Evolutionary conservation across 176 grass and related monocot species (phyloP), one percentile per base, ranked within the genome.

Genomic region (Ananas comosus): DNA sequence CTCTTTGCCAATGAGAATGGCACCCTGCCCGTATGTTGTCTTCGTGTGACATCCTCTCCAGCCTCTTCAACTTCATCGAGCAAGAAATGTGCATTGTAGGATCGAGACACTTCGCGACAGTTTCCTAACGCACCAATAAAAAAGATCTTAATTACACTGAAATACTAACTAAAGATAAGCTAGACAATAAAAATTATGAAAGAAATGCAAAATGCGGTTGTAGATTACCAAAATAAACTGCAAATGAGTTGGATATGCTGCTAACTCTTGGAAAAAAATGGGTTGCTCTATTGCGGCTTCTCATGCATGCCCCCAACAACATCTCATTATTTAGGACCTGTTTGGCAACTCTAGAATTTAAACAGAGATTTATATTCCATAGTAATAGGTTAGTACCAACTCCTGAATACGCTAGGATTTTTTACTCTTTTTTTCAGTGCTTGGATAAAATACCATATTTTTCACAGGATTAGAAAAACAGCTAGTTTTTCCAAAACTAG

Each of bases 1-100:
- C 88, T 89, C 81, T 96, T 96, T 14, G 92, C 92, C 51, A 96
- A 74, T 12, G 92, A 96, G 19, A 85, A 66, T 10, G 77, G 53
- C 3, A 33, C 29, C 21, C 16, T 22, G 11, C 66, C 73, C 57
- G 12, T 53, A 49, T 74, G 49, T 12, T 53, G 51, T 4, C 13
- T 14, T 11, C 64, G 73, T 12, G 1, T 68, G 1, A 29, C 28
- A 49, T 33, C 68, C 72, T 85, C 79, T 11, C 3, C 54, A 49
- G 27, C 78, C 56, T 87, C 79, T 48, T 78, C 88, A 18, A 51
- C 24, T 6, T 83, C 81, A 47, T 83, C 81, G 25, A 89, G 67
- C 67, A 80, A 78, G 48, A 74, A 69, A 77, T 83, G 76, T 3
- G 79, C 52, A 12, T 29, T 59, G 25, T 48, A 75, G 48, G 21